Percentiles rank a stretch among this genome's conserved stretches.
phyloP scores from a whole-genome alignment of 805 yeast species.

The Zygoascus biomembranicola region DNA sequence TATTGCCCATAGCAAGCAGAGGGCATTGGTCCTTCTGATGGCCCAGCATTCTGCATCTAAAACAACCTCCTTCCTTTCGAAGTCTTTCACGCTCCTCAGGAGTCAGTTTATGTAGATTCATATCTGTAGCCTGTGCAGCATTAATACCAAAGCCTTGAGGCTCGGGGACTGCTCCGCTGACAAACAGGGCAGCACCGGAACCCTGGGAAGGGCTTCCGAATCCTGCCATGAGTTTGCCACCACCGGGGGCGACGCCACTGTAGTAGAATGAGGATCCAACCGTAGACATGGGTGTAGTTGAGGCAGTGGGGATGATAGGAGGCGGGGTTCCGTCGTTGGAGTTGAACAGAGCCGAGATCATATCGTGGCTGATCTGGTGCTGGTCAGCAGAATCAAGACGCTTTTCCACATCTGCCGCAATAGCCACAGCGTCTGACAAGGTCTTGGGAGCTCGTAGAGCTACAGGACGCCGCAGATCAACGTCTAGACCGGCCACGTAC shows the following conservation, averaged over 20 bases:
- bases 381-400: not conserved
- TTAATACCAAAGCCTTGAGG: not conserved
- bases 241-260: not conserved
- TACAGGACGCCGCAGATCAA: not conserved
- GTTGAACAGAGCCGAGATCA: not conserved
- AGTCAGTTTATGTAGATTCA: conserved; percentile 2
- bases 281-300: not conserved
- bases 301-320: not conserved
- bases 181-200: not conserved
- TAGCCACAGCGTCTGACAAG: not conserved
- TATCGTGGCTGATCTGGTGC: conserved; percentile 1
- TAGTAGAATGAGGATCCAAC: not conserved
- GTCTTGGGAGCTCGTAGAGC: not conserved
- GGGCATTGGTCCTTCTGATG: conserved; percentile 4
- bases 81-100: conserved; percentile 2
- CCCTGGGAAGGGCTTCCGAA: not conserved
- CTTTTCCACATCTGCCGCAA: not conserved
- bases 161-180: not conserved
- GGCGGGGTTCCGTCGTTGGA: not conserved
- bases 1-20: not conserved
- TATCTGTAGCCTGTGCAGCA: not conserved
- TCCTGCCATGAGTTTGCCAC: not conserved
- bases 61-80: conserved; percentile 1
- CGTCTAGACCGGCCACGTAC: not conserved
- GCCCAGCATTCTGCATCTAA: conserved; percentile 2